These are phyloP conservation scores for Diddensiella caesifluorescens DNA, from an alignment of 805 yeast species.

Conservation along the genomic window DNA sequence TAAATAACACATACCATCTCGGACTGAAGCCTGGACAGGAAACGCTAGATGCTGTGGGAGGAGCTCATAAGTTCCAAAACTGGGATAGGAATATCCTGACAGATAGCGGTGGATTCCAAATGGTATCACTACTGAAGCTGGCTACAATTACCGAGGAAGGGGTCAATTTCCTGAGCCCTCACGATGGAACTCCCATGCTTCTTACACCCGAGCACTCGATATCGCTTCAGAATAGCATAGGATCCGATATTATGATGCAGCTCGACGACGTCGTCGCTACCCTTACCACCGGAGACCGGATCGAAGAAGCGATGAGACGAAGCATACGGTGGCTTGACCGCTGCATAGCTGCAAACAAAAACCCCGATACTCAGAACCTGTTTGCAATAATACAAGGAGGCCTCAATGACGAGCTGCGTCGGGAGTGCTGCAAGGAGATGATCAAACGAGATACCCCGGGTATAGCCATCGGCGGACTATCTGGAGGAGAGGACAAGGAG, in stretches of 20 bases:
- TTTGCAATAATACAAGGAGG: conserved; percentile 45
- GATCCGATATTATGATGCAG: conserved; percentile 45
- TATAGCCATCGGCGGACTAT: conserved; percentile 43
- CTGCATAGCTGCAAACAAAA: conserved; percentile 40
- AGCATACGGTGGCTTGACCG: conserved; percentile 42
- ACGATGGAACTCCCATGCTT: conserved; percentile 43
- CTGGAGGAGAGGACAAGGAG: conserved; percentile 42
- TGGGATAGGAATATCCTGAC: conserved; percentile 42
- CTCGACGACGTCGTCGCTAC: conserved; percentile 43
- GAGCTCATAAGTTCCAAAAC: conserved; percentile 39
- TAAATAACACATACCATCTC: conserved; percentile 41
- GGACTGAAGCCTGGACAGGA: conserved; percentile 42
- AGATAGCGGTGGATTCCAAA: conserved; percentile 43
- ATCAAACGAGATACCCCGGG: conserved; percentile 41
- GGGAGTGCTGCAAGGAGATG: conserved; percentile 40
- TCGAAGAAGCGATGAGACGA: conserved; percentile 43
- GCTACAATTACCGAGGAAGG: conserved; percentile 45
- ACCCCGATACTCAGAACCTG: conserved; percentile 39
- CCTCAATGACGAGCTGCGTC: conserved; percentile 36
- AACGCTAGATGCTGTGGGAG: conserved; percentile 38
- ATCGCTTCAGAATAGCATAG: conserved; percentile 39
- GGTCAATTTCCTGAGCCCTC: conserved; percentile 41
- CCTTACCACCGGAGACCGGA: conserved; percentile 40
- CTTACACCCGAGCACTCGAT: conserved; percentile 45
- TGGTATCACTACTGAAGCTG: conserved; percentile 41